Evolutionary conservation across 1,284 basidiomycete genomes (phyloP).

Genomic region (Malassezia nana): DNA sequence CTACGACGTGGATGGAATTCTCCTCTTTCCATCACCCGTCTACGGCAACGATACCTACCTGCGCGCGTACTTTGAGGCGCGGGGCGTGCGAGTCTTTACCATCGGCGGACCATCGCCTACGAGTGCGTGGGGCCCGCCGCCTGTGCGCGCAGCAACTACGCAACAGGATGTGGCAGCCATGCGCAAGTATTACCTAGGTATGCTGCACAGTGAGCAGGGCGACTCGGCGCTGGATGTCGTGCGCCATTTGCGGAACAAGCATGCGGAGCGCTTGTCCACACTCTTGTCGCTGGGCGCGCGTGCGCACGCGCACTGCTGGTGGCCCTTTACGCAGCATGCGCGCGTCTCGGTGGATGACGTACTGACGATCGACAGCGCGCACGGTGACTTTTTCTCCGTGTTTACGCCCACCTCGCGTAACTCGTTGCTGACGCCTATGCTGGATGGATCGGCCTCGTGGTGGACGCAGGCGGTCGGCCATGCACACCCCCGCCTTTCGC

Average conservation of each 20-base stretch:
- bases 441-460: conserved; percentile 92
- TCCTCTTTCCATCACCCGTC: conserved; percentile 64
- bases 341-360: conserved; percentile 30
- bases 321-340: conserved; percentile 91
- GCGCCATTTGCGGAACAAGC: conserved; percentile 59
- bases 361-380: conserved; percentile 73
- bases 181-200: conserved; percentile 59
- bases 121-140: conserved; percentile 27
- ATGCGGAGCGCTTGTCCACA: conserved; percentile 59
- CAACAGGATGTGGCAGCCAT: conserved; percentile 56
- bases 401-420: conserved; percentile 8
- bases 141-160: conserved; percentile 51
- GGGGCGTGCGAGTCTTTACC: conserved; percentile 54
- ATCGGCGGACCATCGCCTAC: conserved; percentile 25
- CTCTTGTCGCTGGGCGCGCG: conserved; percentile 69
- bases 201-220: conserved; percentile 27
- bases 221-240: conserved; percentile 51
- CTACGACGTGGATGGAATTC: conserved; percentile 74
- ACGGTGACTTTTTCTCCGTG: conserved; percentile 66
- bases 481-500: conserved; percentile 62
- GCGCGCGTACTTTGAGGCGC: conserved; percentile 61
- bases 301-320: conserved; percentile 75
- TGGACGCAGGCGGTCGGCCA: conserved; percentile 95
- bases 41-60: conserved; percentile 69
- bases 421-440: conserved; percentile 59